Evolutionary conservation across 306 rosid genomes (phyloP).

Genomic region (Prunus fruticosa): DNA sequence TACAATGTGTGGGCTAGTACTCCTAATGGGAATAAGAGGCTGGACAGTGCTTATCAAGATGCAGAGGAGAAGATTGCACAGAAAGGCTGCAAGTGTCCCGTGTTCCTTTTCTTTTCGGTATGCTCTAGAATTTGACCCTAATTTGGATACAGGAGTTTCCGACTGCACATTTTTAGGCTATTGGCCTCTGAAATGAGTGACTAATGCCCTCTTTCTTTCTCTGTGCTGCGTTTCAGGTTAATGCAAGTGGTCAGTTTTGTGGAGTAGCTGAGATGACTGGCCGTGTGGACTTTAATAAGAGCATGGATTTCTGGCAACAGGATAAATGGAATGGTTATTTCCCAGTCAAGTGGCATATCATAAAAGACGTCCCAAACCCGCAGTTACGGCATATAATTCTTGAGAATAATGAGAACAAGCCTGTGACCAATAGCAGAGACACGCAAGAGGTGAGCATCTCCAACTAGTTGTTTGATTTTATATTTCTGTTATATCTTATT

Average conservation of each 20-base stretch:
- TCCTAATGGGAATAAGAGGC: conserved; percentile 75
- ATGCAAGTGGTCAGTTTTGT: conserved; percentile 89
- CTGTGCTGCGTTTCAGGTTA: conserved; percentile 49
- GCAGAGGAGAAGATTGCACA: conserved; percentile 50
- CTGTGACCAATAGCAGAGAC: conserved; percentile 85
- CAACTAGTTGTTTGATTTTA: neutral
- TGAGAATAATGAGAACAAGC: conserved; percentile 81
- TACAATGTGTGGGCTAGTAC: conserved; percentile 89
- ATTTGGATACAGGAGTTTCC: conserved; percentile 5
- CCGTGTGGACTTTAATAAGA: conserved; percentile 66
- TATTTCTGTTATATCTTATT: neutral
- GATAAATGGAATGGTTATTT: conserved; percentile 87
- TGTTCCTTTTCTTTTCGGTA: conserved; percentile 86
- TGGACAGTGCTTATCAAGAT: conserved; percentile 55
- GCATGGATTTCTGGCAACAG: conserved; percentile 92
- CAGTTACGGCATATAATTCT: conserved; percentile 76
- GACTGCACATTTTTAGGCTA: neutral
- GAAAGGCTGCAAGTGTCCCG: conserved; percentile 61
- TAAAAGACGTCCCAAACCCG: conserved; percentile 75
- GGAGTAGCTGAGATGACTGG: conserved; percentile 92
- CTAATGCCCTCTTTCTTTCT: neutral
- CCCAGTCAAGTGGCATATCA: conserved; percentile 84
- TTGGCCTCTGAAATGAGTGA: neutral
- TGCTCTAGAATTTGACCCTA: conserved; percentile 15
- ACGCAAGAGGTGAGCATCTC: conserved; percentile 67